phyloP scores from a whole-genome alignment of 192 early-diverging fungal genomes.

The Oehlia diaphana region DNA sequence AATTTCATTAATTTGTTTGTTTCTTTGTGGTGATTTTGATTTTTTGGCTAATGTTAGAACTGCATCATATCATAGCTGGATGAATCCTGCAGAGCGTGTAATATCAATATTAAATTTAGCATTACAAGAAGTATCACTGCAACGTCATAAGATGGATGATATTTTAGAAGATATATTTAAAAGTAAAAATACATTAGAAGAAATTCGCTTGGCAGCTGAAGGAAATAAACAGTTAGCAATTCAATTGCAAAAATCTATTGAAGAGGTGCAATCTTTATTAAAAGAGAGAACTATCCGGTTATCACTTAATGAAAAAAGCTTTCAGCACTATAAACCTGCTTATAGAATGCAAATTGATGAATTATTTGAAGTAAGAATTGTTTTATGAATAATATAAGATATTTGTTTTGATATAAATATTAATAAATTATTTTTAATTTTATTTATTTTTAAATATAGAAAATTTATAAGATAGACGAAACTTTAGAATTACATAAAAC shows the following conservation, averaged over 20 bases:
- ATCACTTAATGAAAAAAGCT: background rate
- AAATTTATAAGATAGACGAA: too few species aligned
- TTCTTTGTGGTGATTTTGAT: background rate
- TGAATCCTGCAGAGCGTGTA: background rate
- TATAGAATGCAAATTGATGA: too few species aligned
- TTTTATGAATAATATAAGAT: too few species aligned
- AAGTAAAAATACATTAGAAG: background rate
- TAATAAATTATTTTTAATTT: too few species aligned
- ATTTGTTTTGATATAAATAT: too few species aligned
- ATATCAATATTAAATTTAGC: conserved; percentile 8
- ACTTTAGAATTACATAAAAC: too few species aligned
- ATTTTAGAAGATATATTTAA: background rate
- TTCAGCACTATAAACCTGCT: background rate
- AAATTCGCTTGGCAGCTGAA: background rate
- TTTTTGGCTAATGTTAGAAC: background rate
- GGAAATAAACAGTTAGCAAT: background rate
- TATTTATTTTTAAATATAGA: too few species aligned
- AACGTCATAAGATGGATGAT: background rate
- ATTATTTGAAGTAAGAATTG: too few species aligned
- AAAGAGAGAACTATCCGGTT: background rate
- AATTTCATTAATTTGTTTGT: conserved; percentile 4
- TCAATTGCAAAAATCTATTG: background rate
- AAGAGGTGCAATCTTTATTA: background rate
- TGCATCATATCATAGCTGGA: background rate
- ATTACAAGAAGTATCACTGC: background rate